Evolutionary conservation across 1,284 basidiomycete species (phyloP).

Genomic region (Apiotrichum porosum): DNA sequence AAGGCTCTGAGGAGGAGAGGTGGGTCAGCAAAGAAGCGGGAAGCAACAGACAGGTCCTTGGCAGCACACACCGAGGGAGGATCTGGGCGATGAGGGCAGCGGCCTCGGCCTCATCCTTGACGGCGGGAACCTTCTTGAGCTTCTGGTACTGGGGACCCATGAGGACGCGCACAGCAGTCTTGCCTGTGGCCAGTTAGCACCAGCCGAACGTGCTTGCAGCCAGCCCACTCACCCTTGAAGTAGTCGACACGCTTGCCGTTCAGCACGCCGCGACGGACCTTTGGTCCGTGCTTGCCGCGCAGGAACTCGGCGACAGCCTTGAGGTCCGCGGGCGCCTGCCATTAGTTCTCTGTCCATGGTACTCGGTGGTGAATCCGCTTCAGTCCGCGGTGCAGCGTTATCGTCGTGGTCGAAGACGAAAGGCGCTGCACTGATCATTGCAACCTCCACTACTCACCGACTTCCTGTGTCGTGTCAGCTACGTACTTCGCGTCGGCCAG

Average conservation of each 20-base stretch:
- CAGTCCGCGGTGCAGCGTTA: no score
- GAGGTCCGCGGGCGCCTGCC: slow-evolving; percentile 63
- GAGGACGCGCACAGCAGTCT: slow-evolving; percentile 84
- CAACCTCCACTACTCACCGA: slow-evolving; percentile 13
- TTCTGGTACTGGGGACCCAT: slow-evolving; percentile 87
- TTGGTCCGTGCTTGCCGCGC: slow-evolving; percentile 78
- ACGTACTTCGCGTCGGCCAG: no score
- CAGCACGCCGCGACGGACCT: slow-evolving; percentile 80
- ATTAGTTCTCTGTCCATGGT: slow-evolving; percentile 2
- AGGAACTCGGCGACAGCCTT: slow-evolving; percentile 78
- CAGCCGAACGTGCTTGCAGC: no score
- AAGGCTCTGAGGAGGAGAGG: slow-evolving; percentile 56
- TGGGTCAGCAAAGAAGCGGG: not conserved
- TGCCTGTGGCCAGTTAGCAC: slow-evolving; percentile 56
- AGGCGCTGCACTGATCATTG: no score
- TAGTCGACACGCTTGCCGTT: slow-evolving; percentile 95
- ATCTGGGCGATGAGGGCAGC: slow-evolving; percentile 63
- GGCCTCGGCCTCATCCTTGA: slow-evolving; percentile 74
- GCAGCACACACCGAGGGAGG: slow-evolving; percentile 57
- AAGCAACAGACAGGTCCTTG: slow-evolving; percentile 14
- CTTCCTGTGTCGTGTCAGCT: slow-evolving; percentile 11
- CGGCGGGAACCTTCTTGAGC: slow-evolving; percentile 73
- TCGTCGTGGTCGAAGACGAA: no score
- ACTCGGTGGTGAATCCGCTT: no score
- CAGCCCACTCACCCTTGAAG: slow-evolving; percentile 74